phyloP scores from a whole-genome alignment of 2,329 filamentous ascomycete genomes.

The Fusarium annulatum region DNA sequence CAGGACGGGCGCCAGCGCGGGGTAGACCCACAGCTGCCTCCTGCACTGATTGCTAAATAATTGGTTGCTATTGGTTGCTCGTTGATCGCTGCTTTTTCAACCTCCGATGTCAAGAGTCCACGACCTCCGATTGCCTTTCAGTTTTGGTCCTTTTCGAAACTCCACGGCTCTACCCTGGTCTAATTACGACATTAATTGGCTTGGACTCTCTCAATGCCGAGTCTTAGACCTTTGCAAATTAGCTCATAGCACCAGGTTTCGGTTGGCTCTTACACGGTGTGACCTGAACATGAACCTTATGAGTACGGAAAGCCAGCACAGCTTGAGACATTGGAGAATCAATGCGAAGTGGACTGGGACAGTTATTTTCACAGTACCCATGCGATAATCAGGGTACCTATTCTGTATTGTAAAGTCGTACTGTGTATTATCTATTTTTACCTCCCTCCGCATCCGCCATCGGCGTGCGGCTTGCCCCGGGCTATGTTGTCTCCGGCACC shows the following conservation, averaged over 20 bases:
- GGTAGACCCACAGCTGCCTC: conserved; percentile 41
- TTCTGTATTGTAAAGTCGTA: conserved; percentile 1
- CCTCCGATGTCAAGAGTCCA: conserved; percentile 40
- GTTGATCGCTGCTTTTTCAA: conserved; percentile 40
- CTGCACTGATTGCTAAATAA: conserved; percentile 48
- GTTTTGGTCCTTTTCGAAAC: background rate
- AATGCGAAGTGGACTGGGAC: background rate
- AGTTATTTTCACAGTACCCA: background rate
- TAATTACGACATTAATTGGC: conserved; percentile 30
- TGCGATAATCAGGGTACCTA: background rate
- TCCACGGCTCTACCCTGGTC: conserved; percentile 23
- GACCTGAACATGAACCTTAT: background rate
- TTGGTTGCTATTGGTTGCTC: conserved; percentile 36
- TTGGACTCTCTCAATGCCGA: conserved; percentile 4
- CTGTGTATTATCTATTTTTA: conserved; percentile 15
- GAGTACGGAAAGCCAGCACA: background rate
- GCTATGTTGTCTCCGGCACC: conserved; percentile 36
- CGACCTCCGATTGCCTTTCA: conserved; percentile 21
- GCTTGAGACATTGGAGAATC: background rate
- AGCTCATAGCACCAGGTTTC: background rate
- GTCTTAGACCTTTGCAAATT: background rate
- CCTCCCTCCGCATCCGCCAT: conserved; percentile 36
- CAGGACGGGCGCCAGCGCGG: conserved; percentile 42
- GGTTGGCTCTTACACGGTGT: background rate
- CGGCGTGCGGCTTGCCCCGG: conserved; percentile 25